A percentile compares a stretch with the other conserved stretches of the same genome.
Evolutionary conservation across 305 asterid species (phyloP).

Genomic region (Vinca major): DNA sequence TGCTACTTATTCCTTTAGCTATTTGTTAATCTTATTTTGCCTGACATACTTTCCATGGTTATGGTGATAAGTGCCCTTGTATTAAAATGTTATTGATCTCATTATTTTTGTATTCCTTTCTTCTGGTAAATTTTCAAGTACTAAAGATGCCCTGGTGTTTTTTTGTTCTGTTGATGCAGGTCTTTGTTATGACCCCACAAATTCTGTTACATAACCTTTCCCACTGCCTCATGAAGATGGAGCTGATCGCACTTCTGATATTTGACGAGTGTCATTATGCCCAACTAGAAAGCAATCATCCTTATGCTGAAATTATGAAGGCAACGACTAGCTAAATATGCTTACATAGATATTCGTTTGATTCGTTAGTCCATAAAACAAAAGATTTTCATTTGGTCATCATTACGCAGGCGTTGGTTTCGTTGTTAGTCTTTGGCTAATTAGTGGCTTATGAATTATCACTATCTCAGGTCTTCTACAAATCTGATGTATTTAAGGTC

Average conservation of each 20-base stretch:
- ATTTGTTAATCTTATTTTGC: not conserved
- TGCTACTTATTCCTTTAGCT: not conserved
- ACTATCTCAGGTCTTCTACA: constrained; percentile 59
- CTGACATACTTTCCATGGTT: not conserved
- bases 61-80: not conserved
- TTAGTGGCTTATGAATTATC: constrained; percentile 13
- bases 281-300: constrained; percentile 83
- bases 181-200: constrained; percentile 95
- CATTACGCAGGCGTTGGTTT: not conserved
- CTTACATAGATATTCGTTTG: not conserved
- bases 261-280: constrained; percentile 99
- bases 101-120: not conserved
- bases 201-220: constrained; percentile 63
- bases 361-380: not conserved
- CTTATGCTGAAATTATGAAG: constrained; percentile 98
- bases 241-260: constrained; percentile 74
- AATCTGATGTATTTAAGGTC: constrained; percentile 37
- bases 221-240: constrained; percentile 79
- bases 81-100: not conserved
- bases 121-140: not conserved
- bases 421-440: constrained; percentile 3
- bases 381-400: not conserved
- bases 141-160: not conserved
- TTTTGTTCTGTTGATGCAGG: constrained; percentile 34
- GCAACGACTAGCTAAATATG: constrained; percentile 26